Conservation (phyloP, 768 basidiomycete species). For the Lentinula detonsa region DNA sequence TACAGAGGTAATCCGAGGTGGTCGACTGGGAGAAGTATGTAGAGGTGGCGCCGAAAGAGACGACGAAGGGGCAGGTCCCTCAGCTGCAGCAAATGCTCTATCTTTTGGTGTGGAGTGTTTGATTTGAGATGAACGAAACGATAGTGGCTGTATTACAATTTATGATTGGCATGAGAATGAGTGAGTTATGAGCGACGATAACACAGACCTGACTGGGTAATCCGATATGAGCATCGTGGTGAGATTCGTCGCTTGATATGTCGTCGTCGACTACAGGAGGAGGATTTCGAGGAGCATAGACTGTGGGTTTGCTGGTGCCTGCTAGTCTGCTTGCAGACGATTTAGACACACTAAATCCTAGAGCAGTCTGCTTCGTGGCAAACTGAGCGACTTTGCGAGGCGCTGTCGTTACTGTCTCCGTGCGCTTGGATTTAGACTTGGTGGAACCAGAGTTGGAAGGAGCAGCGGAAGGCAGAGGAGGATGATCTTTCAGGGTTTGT, state of each 20-base stretch:
- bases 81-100: neutral
- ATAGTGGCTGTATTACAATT: neutral
- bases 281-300: neutral
- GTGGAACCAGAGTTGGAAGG: neutral
- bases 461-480: neutral
- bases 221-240: neutral
- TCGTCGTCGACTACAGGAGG: neutral
- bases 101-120: conserved; percentile 2
- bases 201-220: conserved; percentile 1
- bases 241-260: neutral
- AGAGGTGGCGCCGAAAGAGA: neutral
- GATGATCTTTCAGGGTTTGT: neutral
- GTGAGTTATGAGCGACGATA: neutral
- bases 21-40: neutral
- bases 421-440: neutral
- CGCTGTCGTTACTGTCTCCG: neutral
- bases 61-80: neutral
- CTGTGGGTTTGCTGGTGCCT: neutral
- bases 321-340: neutral
- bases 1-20: neutral
- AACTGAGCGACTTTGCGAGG: neutral
- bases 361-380: neutral
- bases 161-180: neutral
- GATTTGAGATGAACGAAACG: conserved; percentile 1
- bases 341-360: neutral